These are phyloP conservation scores for Candida saitoana DNA, from an alignment of 805 yeast genomes.

Conservation along the genomic window DNA sequence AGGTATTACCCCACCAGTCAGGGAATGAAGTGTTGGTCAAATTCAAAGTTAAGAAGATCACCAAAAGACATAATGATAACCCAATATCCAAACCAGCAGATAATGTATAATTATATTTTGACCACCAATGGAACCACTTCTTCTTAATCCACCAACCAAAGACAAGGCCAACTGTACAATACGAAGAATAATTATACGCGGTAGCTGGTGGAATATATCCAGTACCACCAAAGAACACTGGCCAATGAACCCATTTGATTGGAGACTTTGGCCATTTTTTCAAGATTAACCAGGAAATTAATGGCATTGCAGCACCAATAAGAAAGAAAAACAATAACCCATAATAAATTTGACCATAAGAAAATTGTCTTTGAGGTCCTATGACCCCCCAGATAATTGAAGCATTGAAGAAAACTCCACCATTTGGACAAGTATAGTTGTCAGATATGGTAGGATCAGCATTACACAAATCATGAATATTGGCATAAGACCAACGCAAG, in stretches of 20 bases:
- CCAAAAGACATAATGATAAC: conserved; percentile 36
- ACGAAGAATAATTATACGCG: conserved; percentile 59
- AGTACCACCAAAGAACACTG: conserved; percentile 43
- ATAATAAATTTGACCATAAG: conserved; percentile 21
- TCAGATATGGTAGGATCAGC: conserved; percentile 17
- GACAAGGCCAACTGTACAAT: conserved; percentile 33
- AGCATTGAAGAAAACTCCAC: conserved; percentile 40
- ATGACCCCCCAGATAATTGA: conserved; percentile 43
- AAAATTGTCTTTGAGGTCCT: conserved; percentile 22
- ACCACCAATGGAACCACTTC: conserved; percentile 41
- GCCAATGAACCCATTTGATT: conserved; percentile 30
- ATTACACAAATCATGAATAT: conserved; percentile 30
- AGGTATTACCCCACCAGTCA: conserved; percentile 67
- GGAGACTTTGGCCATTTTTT: conserved; percentile 40
- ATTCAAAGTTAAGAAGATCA: conserved; percentile 30
- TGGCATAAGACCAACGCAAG: conserved; percentile 40
- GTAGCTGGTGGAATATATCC: conserved; percentile 73
- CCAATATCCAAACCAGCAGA: conserved; percentile 46
- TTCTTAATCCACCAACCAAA: conserved; percentile 39
- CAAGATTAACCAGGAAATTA: conserved; percentile 34
- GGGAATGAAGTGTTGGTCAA: conserved; percentile 17
- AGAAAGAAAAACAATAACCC: conserved; percentile 36
- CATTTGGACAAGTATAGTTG: conserved; percentile 40
- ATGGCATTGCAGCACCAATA: conserved; percentile 34
- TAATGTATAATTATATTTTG: conserved; percentile 42